phyloP scores from a whole-genome alignment of 208 protist genomes.

The Perkinsela sp. region DNA sequence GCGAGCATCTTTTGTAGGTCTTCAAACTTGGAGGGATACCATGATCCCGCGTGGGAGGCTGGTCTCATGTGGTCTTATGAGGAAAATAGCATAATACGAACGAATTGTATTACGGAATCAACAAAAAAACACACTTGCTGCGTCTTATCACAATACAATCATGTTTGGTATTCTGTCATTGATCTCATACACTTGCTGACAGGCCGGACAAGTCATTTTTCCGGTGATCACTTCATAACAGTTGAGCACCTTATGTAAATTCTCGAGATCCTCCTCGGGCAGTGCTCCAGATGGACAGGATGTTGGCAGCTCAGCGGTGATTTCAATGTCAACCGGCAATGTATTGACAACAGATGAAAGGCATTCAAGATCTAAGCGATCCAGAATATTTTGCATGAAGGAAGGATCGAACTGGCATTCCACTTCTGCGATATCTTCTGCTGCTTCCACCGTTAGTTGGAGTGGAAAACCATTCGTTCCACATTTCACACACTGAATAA shows the following conservation, averaged over 20 bases:
- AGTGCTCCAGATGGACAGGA: background rate
- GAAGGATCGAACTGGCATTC: background rate
- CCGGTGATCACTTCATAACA: background rate
- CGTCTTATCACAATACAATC: background rate
- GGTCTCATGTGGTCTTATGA: too few species aligned
- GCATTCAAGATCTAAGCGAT: background rate
- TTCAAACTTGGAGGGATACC: too few species aligned
- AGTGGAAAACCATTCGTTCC: background rate
- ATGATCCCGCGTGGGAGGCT: too few species aligned
- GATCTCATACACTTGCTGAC: background rate
- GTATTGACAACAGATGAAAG: background rate
- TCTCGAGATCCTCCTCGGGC: background rate
- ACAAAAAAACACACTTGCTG: too few species aligned
- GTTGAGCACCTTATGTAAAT: background rate
- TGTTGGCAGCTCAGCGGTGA: background rate
- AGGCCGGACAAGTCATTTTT: background rate
- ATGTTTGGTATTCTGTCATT: background rate
- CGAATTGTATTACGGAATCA: too few species aligned
- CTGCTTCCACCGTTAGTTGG: background rate
- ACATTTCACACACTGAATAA: background rate
- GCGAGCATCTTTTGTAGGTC: too few species aligned
- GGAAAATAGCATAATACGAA: too few species aligned
- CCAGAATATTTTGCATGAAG: background rate
- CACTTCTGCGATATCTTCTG: background rate
- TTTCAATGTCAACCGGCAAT: background rate